Conservation (phyloP, 2,329 filamentous ascomycete genomes). For the Nemania bipapillata region DNA sequence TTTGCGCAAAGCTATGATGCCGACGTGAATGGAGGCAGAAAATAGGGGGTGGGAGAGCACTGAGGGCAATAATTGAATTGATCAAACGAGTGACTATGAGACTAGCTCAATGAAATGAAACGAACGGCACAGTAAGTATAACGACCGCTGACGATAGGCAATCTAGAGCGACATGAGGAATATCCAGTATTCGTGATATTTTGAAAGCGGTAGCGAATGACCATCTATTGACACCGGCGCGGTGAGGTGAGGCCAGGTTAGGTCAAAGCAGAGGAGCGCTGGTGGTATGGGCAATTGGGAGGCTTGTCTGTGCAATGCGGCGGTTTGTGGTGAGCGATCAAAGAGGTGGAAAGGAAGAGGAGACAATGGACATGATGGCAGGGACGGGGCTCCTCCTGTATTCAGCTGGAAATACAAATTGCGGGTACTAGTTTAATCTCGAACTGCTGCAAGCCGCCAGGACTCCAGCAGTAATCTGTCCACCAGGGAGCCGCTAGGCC, state of each 20-base stretch:
- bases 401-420: conserved; percentile 38
- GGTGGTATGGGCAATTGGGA: conserved; percentile 17
- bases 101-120: conserved; percentile 58
- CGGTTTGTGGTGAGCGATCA: conserved; percentile 35
- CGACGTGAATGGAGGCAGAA: conserved; percentile 23
- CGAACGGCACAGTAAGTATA: conserved; percentile 42
- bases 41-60: conserved; percentile 24
- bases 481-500: conserved; percentile 23
- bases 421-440: conserved; percentile 38
- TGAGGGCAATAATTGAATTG: conserved; percentile 18
- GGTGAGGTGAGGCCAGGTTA: conserved; percentile 11
- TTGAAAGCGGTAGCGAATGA: conserved; percentile 21
- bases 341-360: conserved; percentile 29
- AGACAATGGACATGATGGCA: conserved; percentile 34
- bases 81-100: conserved; percentile 60
- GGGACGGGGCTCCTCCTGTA: conserved; percentile 31
- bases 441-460: conserved; percentile 9
- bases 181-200: conserved; percentile 40
- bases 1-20: conserved; percentile 10
- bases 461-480: conserved; percentile 12
- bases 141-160: conserved; percentile 46
- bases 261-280: neutral
- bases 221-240: conserved; percentile 27
- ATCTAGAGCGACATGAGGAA: conserved; percentile 47
- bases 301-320: conserved; percentile 31